These are phyloP conservation scores for Rubus parviflorus DNA, from an alignment of 306 rosid genomes.

Conservation along the genomic window DNA sequence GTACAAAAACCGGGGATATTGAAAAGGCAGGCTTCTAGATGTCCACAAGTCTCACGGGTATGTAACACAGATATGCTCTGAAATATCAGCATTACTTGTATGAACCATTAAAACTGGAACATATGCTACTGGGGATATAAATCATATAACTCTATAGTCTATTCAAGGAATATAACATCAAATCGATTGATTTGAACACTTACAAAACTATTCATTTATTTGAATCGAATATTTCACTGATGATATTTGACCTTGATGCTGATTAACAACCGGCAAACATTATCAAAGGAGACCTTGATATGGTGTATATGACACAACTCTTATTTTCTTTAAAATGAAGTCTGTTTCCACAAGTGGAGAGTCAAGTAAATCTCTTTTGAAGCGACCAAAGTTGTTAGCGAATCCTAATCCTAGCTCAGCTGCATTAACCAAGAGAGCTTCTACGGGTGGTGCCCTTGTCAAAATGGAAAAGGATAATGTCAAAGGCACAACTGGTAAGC, in stretches of 20 bases:
- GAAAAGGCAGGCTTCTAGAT: slow-evolving; percentile 42
- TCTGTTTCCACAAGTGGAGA: slow-evolving; percentile 46
- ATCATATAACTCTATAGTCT: neutral
- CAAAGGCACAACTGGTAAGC: slow-evolving; percentile 55
- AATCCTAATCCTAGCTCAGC: slow-evolving; percentile 58
- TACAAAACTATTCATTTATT: neutral
- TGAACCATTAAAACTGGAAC: neutral
- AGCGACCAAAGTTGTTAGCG: slow-evolving; percentile 50
- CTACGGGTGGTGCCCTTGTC: slow-evolving; percentile 45
- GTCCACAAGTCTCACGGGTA: slow-evolving; percentile 67
- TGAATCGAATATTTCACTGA: neutral
- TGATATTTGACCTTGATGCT: neutral
- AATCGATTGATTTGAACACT: neutral
- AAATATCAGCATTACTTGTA: neutral
- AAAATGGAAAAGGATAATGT: slow-evolving; percentile 48
- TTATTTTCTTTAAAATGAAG: slow-evolving; percentile 39
- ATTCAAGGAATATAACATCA: neutral
- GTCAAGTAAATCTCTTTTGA: slow-evolving; percentile 38
- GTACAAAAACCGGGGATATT: slow-evolving; percentile 52
- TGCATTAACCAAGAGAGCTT: slow-evolving; percentile 61
- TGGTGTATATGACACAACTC: slow-evolving; percentile 20
- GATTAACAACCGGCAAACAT: neutral
- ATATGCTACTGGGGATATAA: neutral
- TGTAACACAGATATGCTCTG: neutral
- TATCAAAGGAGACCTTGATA: neutral